A percentile compares a stretch with the other conserved stretches of the same genome.
phyloP scores from a whole-genome alignment of 2,329 filamentous ascomycete genomes.

The Trichoderma harzianum region DNA sequence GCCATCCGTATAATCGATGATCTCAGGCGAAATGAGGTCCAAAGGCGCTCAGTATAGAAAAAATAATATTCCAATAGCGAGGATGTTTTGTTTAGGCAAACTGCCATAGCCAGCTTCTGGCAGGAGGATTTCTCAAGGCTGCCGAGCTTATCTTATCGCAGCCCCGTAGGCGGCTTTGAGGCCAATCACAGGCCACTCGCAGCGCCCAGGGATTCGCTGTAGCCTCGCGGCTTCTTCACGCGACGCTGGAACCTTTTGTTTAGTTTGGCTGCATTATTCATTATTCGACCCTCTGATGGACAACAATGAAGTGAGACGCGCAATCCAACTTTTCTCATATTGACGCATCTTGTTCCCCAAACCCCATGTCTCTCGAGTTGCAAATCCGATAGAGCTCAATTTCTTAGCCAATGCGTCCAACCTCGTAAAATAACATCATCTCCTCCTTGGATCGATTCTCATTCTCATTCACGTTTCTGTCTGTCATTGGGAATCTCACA shows the following conservation, averaged over 20 bases:
- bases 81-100: not conserved
- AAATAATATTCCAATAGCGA: not conserved
- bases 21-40: not conserved
- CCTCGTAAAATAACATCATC: not conserved
- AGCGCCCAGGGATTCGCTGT: not conserved
- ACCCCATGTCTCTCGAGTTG: not conserved
- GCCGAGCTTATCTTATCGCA: slow-evolving; percentile 13
- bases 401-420: not conserved
- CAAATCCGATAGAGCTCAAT: not conserved
- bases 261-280: not conserved
- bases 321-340: not conserved
- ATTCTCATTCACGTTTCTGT: not conserved
- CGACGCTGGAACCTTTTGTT: not conserved
- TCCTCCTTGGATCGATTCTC: not conserved
- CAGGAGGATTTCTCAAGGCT: not conserved
- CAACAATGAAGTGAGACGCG: not conserved
- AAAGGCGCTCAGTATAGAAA: not conserved
- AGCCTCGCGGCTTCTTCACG: not conserved
- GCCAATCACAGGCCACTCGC: slow-evolving; percentile 7
- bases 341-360: not conserved
- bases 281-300: not conserved
- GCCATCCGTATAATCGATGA: not conserved
- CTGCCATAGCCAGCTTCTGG: not conserved
- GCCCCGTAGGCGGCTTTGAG: not conserved
- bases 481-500: not conserved